phyloP scores from a whole-genome alignment of 2,329 filamentous ascomycete genomes.

The Botryosphaeria agaves region DNA sequence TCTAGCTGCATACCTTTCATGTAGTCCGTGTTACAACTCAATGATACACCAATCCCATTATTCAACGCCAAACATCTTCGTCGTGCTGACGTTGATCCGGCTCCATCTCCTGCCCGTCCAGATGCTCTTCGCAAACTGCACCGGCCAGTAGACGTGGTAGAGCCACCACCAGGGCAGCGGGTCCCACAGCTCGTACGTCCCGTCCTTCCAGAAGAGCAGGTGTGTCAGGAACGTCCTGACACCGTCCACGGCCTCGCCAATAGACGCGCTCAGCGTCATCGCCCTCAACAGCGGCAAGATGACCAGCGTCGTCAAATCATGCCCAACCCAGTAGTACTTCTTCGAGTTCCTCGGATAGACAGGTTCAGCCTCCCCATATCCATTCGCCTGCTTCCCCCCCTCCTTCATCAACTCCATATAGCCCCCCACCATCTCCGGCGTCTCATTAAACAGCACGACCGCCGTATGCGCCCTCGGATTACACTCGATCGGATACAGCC shows the following conservation, averaged over 20 bases:
- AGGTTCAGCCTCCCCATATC: constrained; percentile 3
- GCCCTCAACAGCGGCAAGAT: constrained; percentile 26
- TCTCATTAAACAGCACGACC: constrained; percentile 38
- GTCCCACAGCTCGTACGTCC: constrained; percentile 30
- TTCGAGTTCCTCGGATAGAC: constrained; percentile 9
- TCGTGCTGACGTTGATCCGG: constrained; percentile 50
- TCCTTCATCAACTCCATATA: constrained; percentile 33
- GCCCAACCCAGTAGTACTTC: constrained; percentile 47
- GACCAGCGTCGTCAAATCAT: constrained; percentile 40
- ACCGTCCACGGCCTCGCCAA: constrained; percentile 9
- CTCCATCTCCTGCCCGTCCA: constrained; percentile 38
- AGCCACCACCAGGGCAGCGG: constrained; percentile 33
- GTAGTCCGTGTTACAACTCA: background rate
- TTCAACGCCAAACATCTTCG: constrained; percentile 30
- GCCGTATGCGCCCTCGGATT: constrained; percentile 55
- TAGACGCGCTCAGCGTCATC: constrained; percentile 6
- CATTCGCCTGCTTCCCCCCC: constrained; percentile 12
- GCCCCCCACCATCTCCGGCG: constrained; percentile 27
- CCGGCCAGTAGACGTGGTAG: constrained; percentile 36
- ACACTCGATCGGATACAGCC: constrained; percentile 51
- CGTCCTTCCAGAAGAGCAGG: constrained; percentile 30
- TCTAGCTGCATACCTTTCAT: no score
- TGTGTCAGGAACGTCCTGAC: constrained; percentile 21
- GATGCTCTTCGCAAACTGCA: constrained; percentile 30
- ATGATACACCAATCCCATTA: no score